Base-by-base conservation (phyloP, 495 filamentous ascomycete species). In the Aspergillus bertholletiae region DNA sequence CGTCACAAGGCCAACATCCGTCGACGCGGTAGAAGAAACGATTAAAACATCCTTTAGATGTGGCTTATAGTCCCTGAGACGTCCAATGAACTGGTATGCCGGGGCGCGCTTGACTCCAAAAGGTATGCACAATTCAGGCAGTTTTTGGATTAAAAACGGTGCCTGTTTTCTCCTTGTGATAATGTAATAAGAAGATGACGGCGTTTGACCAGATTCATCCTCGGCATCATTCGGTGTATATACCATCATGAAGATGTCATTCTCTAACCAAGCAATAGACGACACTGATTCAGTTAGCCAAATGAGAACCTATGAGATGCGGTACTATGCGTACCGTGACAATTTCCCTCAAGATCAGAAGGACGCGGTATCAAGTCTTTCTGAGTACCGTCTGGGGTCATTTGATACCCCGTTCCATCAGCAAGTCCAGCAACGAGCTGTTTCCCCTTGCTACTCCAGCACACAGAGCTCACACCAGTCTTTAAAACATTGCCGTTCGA, bases 391-490 rank as follows among this genome's bases (percentile, higher is more conserved):
- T 89, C 80, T 0, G 87, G 88, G 1, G 87, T 90, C 84, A 97
- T 86, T 64, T 96, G 93, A 54, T 80, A 84, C 34, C 85, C 84
- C 20, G 84, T 84, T 46, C 93, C 94, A 70, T 96, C 84, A 17
- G 78, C 85, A 59, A 95, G 80, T 26, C 95, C 95, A 58, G 91
- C 95, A 6, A 97, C 81, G 21, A 99, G 75, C 66, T 96, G 92
- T 66, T 96, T 97, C 39, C 95, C 95, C 60, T 84, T 89, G 48
- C 82, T 86, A 65, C 93, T 97, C 95, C 95, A 99, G 37, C 88
- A 84, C 2, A 92, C 83, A 65, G 87, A 93, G 63, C 87, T 92
- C 12, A 96, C 92, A 24, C 86, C 84, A 24, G 81, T 73, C 55
- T 84, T 88, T 54, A 96, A 68, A 0, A 86, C 71, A 37, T 80